Evolutionary conservation across 176 grass and related monocot species (phyloP).

Genomic region (Dactylis glomerata): DNA sequence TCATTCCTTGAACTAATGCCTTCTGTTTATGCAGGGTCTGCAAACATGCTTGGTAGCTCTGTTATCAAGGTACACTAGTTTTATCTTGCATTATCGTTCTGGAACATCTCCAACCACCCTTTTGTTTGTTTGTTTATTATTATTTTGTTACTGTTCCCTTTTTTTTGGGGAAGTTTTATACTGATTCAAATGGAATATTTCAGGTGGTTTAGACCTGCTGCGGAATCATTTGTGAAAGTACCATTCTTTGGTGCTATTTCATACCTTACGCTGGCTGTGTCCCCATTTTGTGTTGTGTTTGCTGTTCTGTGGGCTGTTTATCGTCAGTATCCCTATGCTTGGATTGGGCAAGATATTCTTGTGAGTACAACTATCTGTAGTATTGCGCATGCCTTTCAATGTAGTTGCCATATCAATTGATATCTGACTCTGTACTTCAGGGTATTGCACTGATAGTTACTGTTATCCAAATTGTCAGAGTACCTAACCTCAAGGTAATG

Average conservation of each 20-base stretch:
- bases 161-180: not conserved
- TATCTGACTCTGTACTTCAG: slow-evolving; percentile 30
- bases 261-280: slow-evolving; percentile 75
- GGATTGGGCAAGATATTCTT: slow-evolving; percentile 98
- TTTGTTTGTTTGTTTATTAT: not conserved
- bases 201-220: slow-evolving; percentile 91
- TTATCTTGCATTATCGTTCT: slow-evolving; percentile 25
- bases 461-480: slow-evolving; percentile 89
- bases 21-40: slow-evolving; percentile 65
- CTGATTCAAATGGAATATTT: slow-evolving; percentile 34
- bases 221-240: slow-evolving; percentile 81
- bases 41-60: slow-evolving; percentile 96
- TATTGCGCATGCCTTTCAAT: not conserved
- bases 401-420: not conserved
- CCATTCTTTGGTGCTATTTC: slow-evolving; percentile 91
- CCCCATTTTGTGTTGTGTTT: slow-evolving; percentile 74
- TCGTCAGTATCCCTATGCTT: slow-evolving; percentile 50
- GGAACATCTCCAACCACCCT: slow-evolving; percentile 1
- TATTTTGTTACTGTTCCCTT: not conserved
- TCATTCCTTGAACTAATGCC: slow-evolving; percentile 10
- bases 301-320: slow-evolving; percentile 89
- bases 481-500: slow-evolving; percentile 94
- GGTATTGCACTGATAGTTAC: slow-evolving; percentile 91
- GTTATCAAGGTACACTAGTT: slow-evolving; percentile 68
- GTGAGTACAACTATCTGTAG: slow-evolving; percentile 39